Evolutionary conservation across 495 filamentous ascomycete genomes (phyloP).

Genomic region (Hypoxylon crocopeplum): DNA sequence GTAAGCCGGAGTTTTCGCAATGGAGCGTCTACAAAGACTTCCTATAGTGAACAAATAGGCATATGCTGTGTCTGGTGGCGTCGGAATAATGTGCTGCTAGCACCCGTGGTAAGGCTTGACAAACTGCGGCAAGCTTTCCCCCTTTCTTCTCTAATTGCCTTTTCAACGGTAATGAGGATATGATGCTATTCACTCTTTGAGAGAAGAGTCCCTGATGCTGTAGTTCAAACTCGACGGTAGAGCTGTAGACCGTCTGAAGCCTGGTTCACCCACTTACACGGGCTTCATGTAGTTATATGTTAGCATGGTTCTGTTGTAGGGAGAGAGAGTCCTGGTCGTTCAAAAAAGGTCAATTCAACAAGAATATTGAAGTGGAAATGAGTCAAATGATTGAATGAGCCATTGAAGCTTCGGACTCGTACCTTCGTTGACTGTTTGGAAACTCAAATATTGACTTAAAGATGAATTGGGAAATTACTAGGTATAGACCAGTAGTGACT

Average conservation of each 20-base stretch:
- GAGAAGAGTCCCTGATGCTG: neutral
- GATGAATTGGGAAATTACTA: slow-evolving; percentile 25
- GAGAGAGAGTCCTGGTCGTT: neutral
- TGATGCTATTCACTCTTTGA: neutral
- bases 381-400: too few species aligned
- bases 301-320: slow-evolving; percentile 22
- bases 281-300: slow-evolving; percentile 28
- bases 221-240: too few species aligned
- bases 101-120: slow-evolving; percentile 19
- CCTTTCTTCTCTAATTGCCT: neutral
- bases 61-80: slow-evolving; percentile 18
- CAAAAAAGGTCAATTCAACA: slow-evolving; percentile 8
- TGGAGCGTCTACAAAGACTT: slow-evolving; percentile 3
- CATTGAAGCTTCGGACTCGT: too few species aligned
- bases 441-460: slow-evolving; percentile 31
- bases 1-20: neutral
- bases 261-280: slow-evolving; percentile 26
- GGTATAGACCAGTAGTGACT: slow-evolving; percentile 6
- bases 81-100: slow-evolving; percentile 8
- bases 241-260: slow-evolving; percentile 1
- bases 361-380: slow-evolving; percentile 15
- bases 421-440: slow-evolving; percentile 22
- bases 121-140: slow-evolving; percentile 1
- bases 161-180: neutral
- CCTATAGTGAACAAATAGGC: neutral